Conservation (phyloP, 2,329 filamentous ascomycete genomes). For the Emmonsia crescens region DNA sequence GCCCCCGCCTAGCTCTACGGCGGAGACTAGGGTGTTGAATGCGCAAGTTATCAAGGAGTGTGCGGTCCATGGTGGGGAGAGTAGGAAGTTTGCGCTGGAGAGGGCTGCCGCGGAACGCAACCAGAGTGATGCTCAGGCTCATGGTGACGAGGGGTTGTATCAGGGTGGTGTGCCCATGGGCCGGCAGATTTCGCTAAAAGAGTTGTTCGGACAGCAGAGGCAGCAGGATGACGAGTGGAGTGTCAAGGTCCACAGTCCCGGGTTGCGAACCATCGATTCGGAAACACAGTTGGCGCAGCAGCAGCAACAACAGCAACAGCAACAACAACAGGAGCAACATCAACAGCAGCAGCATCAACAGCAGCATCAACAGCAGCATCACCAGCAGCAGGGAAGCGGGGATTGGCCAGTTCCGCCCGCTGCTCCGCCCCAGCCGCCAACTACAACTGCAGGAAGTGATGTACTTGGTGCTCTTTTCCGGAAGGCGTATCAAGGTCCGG, state of each 20-base stretch:
- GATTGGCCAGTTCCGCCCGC: neutral
- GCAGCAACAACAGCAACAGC: neutral
- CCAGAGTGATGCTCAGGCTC: conserved; percentile 24
- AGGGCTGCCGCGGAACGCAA: conserved; percentile 21
- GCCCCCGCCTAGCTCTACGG: conserved; percentile 43
- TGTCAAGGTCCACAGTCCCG: conserved; percentile 36
- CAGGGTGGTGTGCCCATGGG: conserved; percentile 36
- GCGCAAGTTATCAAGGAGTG: conserved; percentile 46
- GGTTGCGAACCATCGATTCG: conserved; percentile 6
- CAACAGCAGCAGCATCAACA: neutral
- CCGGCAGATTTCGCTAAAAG: conserved; percentile 42
- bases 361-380: neutral
- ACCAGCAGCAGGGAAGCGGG: neutral
- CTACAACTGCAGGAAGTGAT: conserved; percentile 17
- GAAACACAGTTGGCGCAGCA: conserved; percentile 11
- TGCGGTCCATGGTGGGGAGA: conserved; percentile 42
- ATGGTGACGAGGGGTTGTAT: conserved; percentile 22
- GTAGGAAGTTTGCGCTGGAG: conserved; percentile 35
- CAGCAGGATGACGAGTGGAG: conserved; percentile 42
- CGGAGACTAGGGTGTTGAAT: conserved; percentile 40
- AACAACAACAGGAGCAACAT: neutral
- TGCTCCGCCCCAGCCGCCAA: neutral
- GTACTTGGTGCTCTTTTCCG: conserved; percentile 35
- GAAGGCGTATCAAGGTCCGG: conserved; percentile 24
- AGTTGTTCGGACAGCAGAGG: conserved; percentile 46